Conservation (phyloP, 179 eudicot species). For the Spinacia oleracea region DNA sequence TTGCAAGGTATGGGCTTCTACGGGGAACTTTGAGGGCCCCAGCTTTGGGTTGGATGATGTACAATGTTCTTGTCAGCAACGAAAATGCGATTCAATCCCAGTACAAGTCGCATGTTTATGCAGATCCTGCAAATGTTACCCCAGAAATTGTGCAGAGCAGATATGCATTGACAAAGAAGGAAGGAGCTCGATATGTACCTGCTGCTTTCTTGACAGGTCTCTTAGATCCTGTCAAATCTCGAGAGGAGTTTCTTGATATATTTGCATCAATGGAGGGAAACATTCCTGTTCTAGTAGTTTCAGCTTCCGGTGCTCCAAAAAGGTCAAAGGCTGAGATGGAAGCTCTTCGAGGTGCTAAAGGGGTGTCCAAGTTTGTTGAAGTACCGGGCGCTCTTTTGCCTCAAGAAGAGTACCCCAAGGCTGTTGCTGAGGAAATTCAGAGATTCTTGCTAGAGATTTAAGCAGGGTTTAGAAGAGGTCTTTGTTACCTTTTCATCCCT, state of each 20-base stretch:
- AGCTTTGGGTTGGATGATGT: conserved; percentile 99
- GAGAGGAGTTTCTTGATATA: conserved; percentile 67
- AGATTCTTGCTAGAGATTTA: conserved; percentile 61
- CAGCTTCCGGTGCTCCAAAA: conserved; percentile 70
- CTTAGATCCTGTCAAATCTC: conserved; percentile 72
- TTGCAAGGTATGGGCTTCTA: conserved; percentile 71
- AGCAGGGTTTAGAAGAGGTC: background rate
- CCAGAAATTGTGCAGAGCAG: conserved; percentile 64
- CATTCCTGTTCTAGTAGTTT: conserved; percentile 64
- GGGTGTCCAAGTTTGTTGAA: conserved; percentile 79
- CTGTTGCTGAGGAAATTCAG: conserved; percentile 70
- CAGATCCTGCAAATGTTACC: conserved; percentile 78
- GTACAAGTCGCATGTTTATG: conserved; percentile 89
- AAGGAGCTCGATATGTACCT: conserved; percentile 90
- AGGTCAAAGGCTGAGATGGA: conserved; percentile 98
- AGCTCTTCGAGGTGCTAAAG: conserved; percentile 74
- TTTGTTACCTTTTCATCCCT: background rate
- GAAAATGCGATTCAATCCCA: conserved; percentile 81
- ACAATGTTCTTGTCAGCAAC: conserved; percentile 90
- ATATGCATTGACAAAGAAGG: conserved; percentile 67
- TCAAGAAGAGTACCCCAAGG: conserved; percentile 82
- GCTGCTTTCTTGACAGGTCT: conserved; percentile 94
- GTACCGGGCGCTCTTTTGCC: conserved; percentile 94
- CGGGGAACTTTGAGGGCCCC: conserved; percentile 89
- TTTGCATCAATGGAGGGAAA: conserved; percentile 66